Evolutionary conservation across 129 eudicot genomes (phyloP), one percentile per base, ranked within the genome.

Genomic region (Tanacetum coccineum): DNA sequence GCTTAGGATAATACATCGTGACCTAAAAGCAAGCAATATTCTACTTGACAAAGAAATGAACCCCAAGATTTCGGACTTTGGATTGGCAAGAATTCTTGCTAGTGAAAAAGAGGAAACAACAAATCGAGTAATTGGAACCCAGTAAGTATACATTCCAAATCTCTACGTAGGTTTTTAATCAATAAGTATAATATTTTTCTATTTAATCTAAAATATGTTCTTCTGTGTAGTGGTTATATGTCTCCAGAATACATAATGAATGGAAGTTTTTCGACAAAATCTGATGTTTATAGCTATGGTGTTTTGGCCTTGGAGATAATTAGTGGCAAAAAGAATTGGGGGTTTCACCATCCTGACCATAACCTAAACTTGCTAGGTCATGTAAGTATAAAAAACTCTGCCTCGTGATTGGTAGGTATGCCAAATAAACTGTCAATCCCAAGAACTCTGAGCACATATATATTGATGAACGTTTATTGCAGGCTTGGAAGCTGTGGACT

Each of bases 1-100:
- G 51, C 76, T 82, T 52, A 82, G 81, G 63, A 63, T 85, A 50
- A 82, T 85, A 64, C 91, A 85, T 30, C 80, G 91, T 42, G 91
- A 85, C 66, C 40, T 85, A 74, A 85, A 85, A 71, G 87, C 91
- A 17, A 79, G 91, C 65, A 85, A 85, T 62, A 73, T 85, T 72
- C 64, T 85, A 22, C 84, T 85, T 4, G 91, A 85, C 52, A 63
- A 18, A 20, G 85, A 82, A 48, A 81, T 85, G 91, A 76, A 73
- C 64, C 91, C 87, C 19, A 85, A 85, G 59, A 82, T 85, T 70
- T 75, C 91, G 6, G 91, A 85, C 68, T 85, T 85, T 20, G 91
- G 91, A 19, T 67, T 79, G 76, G 91, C 91, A 40, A 84, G 87
- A 69, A 82, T 60, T 59, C 76, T 74, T 6, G 84, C 74, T 63